Conservation (phyloP, 2,329 filamentous ascomycete species). For the Aspergillus spinulosporus region DNA sequence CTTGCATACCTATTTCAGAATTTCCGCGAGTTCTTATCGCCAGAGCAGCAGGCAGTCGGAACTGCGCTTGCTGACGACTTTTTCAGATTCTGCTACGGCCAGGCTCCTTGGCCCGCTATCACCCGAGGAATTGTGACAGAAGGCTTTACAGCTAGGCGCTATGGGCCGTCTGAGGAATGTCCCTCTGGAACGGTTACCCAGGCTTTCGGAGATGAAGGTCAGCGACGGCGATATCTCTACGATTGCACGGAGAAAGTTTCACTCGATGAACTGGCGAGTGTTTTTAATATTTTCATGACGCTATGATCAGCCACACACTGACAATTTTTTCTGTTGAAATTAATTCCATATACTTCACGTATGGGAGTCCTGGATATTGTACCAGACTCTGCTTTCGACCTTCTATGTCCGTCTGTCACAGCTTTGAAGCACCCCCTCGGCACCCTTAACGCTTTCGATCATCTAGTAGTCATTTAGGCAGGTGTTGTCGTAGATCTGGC, state of each 20-base stretch:
- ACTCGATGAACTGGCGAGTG: conserved; percentile 27
- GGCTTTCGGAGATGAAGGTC: conserved; percentile 26
- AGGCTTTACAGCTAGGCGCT: conserved; percentile 28
- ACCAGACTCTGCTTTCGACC: too few species aligned
- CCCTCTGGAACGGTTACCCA: conserved; percentile 13
- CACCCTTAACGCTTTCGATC: too few species aligned
- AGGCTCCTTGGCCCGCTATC: conserved; percentile 35
- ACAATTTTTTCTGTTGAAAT: too few species aligned
- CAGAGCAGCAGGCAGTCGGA: conserved; percentile 34
- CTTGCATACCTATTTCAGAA: conserved; percentile 50
- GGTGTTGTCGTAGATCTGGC: too few species aligned
- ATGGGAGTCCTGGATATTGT: too few species aligned
- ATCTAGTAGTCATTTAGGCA: too few species aligned
- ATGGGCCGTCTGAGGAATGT: conserved; percentile 26
- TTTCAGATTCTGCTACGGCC: conserved; percentile 43
- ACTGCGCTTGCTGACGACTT: conserved; percentile 40
- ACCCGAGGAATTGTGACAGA: conserved; percentile 17
- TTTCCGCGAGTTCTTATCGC: conserved; percentile 41
- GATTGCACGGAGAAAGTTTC: conserved; percentile 23
- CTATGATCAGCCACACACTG: background rate
- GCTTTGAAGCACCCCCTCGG: too few species aligned
- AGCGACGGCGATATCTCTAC: conserved; percentile 27
- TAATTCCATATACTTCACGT: too few species aligned
- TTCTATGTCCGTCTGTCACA: too few species aligned
- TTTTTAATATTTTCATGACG: conserved; percentile 19